Evolutionary conservation across 768 basidiomycete species (phyloP).

Genomic region (Rhodotorula taiwanensis): DNA sequence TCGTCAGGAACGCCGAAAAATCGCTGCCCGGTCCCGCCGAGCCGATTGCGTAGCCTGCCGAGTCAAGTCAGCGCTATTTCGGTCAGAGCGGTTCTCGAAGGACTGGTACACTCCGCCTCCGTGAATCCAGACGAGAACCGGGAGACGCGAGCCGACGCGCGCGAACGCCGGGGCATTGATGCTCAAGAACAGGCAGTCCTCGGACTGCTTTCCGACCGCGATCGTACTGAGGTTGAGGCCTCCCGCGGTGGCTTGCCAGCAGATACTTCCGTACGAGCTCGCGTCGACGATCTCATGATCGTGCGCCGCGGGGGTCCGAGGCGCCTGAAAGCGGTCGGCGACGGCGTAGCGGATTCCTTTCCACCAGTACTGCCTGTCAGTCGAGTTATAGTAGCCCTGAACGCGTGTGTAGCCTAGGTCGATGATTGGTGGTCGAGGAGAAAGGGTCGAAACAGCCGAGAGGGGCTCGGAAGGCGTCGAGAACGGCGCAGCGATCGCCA

Average conservation of each 20-base stretch:
- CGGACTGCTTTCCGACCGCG: slow-evolving; percentile 38
- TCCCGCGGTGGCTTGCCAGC: too few species aligned
- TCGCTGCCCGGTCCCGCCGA: background rate
- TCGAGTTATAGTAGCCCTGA: background rate
- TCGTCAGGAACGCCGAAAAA: slow-evolving; percentile 44
- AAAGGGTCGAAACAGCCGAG: too few species aligned
- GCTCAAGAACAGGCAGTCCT: slow-evolving; percentile 53
- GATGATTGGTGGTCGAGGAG: background rate
- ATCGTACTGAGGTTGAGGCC: too few species aligned
- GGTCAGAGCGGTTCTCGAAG: too few species aligned
- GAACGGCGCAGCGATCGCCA: too few species aligned
- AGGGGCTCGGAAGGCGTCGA: too few species aligned
- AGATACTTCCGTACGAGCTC: too few species aligned
- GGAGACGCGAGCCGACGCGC: slow-evolving; percentile 39
- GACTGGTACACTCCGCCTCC: slow-evolving; percentile 42
- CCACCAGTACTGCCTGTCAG: background rate
- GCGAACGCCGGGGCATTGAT: slow-evolving; percentile 47
- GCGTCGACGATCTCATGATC: too few species aligned
- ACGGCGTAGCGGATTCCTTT: background rate
- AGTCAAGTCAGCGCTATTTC: background rate
- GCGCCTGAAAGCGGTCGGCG: background rate
- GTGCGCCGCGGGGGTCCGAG: background rate
- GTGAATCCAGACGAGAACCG: slow-evolving; percentile 50
- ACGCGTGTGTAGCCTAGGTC: background rate
- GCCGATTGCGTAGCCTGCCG: background rate